Base-by-base conservation (phyloP, 306 rosid genomes). In the Bauhinia variegata region DNA sequence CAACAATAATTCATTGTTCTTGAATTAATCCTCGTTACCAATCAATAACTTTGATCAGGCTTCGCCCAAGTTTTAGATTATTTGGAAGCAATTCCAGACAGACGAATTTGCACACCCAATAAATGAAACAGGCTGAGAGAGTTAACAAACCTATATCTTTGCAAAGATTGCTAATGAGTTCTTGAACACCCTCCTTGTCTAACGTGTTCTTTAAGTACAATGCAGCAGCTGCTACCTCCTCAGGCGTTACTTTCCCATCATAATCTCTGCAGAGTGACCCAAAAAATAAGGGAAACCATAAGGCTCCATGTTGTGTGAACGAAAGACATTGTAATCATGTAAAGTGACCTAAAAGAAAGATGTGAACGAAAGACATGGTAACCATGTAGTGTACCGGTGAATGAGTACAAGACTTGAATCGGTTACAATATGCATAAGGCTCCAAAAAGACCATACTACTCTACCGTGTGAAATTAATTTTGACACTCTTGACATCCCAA, bases 141-240 rank as follows among this genome's bases (percentile, higher is more conserved):
- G 38, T 58, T 30, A 36, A 54, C 79, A 41, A 14, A 75, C 98
- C 96, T 85, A 16, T 79, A 85, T 92, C 98, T 79, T 92, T 92
- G 52, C 96, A 92, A 59, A 92, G 98, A 74, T 61, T 89, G 79
- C 93, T 85, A 61, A 92, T 67, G 52, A 92, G 96, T 64, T 92
- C 98, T 80, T 92, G 93, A 66, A 92, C 77, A 65, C 98, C 98
- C 75, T 92, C 98, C 78, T 92, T 89, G 65, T 84, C 96, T 80
- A 92, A 76, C 31, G 96, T 87, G 70, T 92, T 75, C 85, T 92
- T 92, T 46, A 92, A 78, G 84, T 92, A 89, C 63, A 84, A 86
- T 37, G 96, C 96, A 53, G 98, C 98, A 50, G 88, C 75, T 30
- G 98, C 98, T 54, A 92, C 98, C 88, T 92, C 98, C 79, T 89